Evolutionary conservation across 202 grass and related monocot genomes (phyloP).

Genomic region (Schoenoplectus triqueter): DNA sequence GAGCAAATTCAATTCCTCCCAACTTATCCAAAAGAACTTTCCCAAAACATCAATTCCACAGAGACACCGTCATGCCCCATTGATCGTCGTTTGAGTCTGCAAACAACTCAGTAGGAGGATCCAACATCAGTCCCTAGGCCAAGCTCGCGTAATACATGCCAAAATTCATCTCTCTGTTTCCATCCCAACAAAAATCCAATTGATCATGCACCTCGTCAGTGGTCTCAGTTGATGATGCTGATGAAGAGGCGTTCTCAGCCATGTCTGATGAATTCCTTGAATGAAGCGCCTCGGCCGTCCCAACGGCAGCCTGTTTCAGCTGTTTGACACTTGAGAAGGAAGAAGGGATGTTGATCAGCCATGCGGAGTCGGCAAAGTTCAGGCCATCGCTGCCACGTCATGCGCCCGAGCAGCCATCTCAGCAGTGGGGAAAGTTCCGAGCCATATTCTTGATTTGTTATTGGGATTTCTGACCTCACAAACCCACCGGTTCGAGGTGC

Average conservation of each 20-base stretch:
- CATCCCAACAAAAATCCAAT: constrained; percentile 36
- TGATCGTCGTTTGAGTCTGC: constrained; percentile 41
- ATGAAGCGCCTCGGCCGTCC: constrained; percentile 48
- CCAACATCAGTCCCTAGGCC: constrained; percentile 50
- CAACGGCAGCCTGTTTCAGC: constrained; percentile 37
- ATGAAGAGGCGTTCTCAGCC: not conserved
- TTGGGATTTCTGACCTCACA: constrained; percentile 75
- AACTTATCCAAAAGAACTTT: not conserved
- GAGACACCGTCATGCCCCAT: not conserved
- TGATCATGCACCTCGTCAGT: constrained; percentile 1
- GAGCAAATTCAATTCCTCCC: not conserved
- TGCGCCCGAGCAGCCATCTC: constrained; percentile 65
- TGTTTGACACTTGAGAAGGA: constrained; percentile 35
- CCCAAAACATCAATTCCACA: not conserved
- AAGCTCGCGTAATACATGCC: constrained; percentile 51
- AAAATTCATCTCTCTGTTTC: constrained; percentile 45
- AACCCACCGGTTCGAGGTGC: constrained; percentile 55
- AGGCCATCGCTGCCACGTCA: constrained; percentile 61
- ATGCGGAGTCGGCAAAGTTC: constrained; percentile 80
- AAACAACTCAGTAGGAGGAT: constrained; percentile 35
- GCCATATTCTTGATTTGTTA: constrained; percentile 61
- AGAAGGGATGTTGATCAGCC: constrained; percentile 46
- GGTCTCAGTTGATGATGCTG: not conserved
- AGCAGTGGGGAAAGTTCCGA: constrained; percentile 64
- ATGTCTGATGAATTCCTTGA: not conserved